phyloP scores from a whole-genome alignment of 495 filamentous ascomycete genomes.

The Trypethelium eluteriae region DNA sequence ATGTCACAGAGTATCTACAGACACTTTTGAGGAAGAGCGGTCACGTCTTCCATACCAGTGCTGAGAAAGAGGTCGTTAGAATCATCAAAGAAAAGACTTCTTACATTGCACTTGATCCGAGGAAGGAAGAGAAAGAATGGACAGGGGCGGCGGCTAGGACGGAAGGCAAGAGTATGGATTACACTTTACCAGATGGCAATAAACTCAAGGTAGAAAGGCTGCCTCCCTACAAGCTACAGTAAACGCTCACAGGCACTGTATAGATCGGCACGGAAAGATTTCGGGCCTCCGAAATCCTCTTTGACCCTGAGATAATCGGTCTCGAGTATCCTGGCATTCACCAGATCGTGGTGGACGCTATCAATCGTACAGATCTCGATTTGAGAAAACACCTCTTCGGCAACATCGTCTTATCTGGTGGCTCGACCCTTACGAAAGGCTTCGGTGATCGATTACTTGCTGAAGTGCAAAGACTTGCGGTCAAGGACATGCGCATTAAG shows the following conservation, averaged over 20 bases:
- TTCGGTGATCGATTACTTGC: conserved; percentile 91
- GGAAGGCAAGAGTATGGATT: conserved; percentile 70
- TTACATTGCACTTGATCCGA: conserved; percentile 88
- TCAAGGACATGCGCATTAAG: conserved; percentile 98
- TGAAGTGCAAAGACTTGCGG: conserved; percentile 85
- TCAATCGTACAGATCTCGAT: conserved; percentile 95
- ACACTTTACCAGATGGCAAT: conserved; percentile 84
- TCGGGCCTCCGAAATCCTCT: conserved; percentile 93
- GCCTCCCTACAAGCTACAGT: conserved; percentile 14
- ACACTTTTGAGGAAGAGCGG: conserved; percentile 84
- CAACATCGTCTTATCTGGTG: conserved; percentile 94
- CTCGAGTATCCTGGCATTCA: conserved; percentile 96
- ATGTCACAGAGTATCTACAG: conserved; percentile 95
- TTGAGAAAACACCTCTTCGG: conserved; percentile 87
- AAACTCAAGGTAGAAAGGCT: conserved; percentile 63
- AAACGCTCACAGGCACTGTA: conserved; percentile 18
- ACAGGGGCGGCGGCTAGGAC: conserved; percentile 50
- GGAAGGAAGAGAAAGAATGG: conserved; percentile 96
- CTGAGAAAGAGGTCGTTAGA: conserved; percentile 95
- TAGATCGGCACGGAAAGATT: conserved; percentile 87
- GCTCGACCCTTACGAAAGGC: conserved; percentile 81
- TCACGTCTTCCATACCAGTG: conserved; percentile 92
- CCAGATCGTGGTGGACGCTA: conserved; percentile 93
- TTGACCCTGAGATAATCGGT: conserved; percentile 93
- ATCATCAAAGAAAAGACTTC: conserved; percentile 92